These are phyloP conservation scores for Trichoderma aggressivum DNA, from an alignment of 2,329 filamentous ascomycete genomes.

Conservation along the genomic window DNA sequence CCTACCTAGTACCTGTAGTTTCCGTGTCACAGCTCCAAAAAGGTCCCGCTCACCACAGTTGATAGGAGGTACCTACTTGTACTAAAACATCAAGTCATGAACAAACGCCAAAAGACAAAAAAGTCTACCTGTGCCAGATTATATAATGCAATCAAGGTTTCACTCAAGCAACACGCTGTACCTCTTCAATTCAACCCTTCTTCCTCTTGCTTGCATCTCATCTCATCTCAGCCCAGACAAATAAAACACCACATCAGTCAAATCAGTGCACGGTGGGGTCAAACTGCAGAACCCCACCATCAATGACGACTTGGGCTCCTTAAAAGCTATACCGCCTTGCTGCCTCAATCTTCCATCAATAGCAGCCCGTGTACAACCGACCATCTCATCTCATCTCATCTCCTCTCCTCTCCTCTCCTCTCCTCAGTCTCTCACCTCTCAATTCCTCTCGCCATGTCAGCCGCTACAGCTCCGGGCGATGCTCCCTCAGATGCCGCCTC, in stretches of 20 bases:
- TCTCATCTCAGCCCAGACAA: background rate
- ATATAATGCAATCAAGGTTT: background rate
- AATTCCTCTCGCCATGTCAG: slow-evolving; percentile 26
- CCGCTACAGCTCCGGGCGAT: slow-evolving; percentile 33
- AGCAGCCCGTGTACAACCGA: background rate
- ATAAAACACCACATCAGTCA: background rate
- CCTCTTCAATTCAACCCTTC: background rate
- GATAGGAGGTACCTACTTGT: background rate
- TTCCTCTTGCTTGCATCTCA: background rate
- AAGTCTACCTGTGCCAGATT: background rate
- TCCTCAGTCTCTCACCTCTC: background rate
- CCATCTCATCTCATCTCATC: background rate
- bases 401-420: background rate
- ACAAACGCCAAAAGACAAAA: background rate
- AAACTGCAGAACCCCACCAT: slow-evolving; percentile 13
- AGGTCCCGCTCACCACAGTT: too few relatives aligned
- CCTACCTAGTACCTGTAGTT: background rate
- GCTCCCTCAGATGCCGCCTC: slow-evolving; percentile 46
- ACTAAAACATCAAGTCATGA: background rate
- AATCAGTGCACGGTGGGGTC: slow-evolving; percentile 5
- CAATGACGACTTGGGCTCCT: slow-evolving; percentile 12
- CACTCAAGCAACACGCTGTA: background rate
- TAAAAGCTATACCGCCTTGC: slow-evolving; percentile 15
- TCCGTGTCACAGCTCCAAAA: background rate
- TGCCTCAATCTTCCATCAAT: background rate